A percentile compares a stretch with the other conserved stretches of the same genome.
These are phyloP conservation scores for Leishmania braziliensis DNA, from an alignment of 208 protist species.

Conservation along the genomic window DNA sequence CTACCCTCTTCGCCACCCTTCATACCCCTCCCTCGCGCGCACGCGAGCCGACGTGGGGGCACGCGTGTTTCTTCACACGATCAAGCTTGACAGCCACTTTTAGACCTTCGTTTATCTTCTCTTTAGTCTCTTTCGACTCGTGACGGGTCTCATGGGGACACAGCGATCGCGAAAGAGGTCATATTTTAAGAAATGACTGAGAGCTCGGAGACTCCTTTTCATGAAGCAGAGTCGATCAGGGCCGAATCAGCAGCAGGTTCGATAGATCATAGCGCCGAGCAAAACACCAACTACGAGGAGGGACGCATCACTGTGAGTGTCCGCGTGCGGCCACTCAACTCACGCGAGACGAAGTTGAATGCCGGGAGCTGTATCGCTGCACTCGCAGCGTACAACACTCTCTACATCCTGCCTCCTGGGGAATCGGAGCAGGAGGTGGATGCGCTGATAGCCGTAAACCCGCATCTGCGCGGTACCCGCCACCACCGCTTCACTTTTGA, in stretches of 20 bases:
- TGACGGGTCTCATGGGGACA: neutral
- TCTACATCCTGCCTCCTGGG: conserved; percentile 41
- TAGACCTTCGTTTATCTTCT: neutral
- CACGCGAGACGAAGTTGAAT: conserved; percentile 40
- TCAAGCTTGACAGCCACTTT: neutral
- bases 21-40: neutral
- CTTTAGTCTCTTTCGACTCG: neutral
- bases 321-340: conserved; percentile 67
- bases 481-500: conserved; percentile 81
- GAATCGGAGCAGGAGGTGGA: conserved; percentile 15
- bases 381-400: conserved; percentile 42
- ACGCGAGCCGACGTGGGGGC: neutral
- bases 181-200: neutral
- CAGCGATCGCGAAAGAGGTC: neutral
- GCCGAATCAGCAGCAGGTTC: neutral
- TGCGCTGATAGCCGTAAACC: conserved; percentile 9
- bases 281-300: conserved; percentile 50
- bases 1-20: neutral
- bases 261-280: neutral
- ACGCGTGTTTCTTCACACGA: neutral
- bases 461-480: conserved; percentile 11
- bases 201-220: neutral
- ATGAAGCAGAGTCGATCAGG: neutral
- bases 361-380: conserved; percentile 40
- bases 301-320: conserved; percentile 80